Evolutionary conservation across 352 stramenopile species (phyloP), one percentile per base, ranked within the genome.

Genomic region (Pythium phragmitis): DNA sequence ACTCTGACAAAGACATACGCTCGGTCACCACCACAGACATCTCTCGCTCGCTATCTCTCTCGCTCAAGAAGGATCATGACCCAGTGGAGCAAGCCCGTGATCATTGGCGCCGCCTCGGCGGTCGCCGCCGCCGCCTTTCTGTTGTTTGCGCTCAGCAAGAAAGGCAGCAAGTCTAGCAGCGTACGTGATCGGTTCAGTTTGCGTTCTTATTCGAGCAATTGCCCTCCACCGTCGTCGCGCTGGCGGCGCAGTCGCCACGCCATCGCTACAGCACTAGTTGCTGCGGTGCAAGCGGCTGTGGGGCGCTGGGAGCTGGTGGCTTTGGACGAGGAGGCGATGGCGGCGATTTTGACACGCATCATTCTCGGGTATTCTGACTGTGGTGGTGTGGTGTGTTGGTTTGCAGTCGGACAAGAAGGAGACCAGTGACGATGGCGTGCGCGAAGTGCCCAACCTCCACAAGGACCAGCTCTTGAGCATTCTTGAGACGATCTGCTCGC

Each of bases 381-480:
- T 46, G 53, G 46, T 50, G 48, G 30, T 16, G 13, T 55, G 14
- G 9, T 42, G 13, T 55, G 14, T 4, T 42, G 46, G 28, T 42
- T 17, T 60, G 13, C 56, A 87, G 79, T 57, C 73, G 50, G 60
- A 66, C 45, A 91, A 88, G 67, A 86, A 87, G 61, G 63, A 73
- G 7, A 81, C 81, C 57, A 76, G 81, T 63, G 73, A 79, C 7
- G 82, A 90, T 57, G 70, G 73, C 30, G 79, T 91, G 30, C 83
- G 82, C 33, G 83, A 91, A 63, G 74, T 92, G 61, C 86, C 86
- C 26, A 93, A 89, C 65, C 78, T 95, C 58, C 82, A 89, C 69
- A 95, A 95, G 74, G 86, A 93, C 60, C 84, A 95, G 73, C 70
- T 95, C 36, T 74, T 95, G 48, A 91, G 80, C 67, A 95, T 95